phyloP scores from a whole-genome alignment of 805 yeast genomes.

The Metschnikowia bowlesiae region DNA sequence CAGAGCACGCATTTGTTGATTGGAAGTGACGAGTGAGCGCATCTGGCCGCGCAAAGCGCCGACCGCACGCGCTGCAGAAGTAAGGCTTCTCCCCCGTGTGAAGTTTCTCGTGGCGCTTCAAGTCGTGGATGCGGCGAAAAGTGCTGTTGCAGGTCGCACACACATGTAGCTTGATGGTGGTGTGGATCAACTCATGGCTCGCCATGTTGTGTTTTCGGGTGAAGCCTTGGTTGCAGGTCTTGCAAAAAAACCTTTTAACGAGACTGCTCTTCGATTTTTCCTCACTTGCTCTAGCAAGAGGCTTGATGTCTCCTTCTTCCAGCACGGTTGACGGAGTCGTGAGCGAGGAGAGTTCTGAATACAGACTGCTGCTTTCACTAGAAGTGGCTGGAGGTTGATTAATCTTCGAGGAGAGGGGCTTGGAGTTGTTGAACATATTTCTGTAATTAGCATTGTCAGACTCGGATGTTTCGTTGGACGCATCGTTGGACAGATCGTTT shows the following conservation, averaged over 20 bases:
- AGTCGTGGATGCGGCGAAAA: slow-evolving; percentile 71
- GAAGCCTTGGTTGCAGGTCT: slow-evolving; percentile 58
- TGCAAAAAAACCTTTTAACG: slow-evolving; percentile 45
- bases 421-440: not conserved
- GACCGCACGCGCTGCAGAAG: slow-evolving; percentile 55
- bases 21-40: slow-evolving; percentile 68
- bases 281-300: slow-evolving; percentile 1
- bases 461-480: slow-evolving; percentile 19
- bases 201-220: slow-evolving; percentile 73
- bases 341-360: not conserved
- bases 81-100: slow-evolving; percentile 76
- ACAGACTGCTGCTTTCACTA: not conserved
- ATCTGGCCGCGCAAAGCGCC: slow-evolving; percentile 70
- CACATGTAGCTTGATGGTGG: slow-evolving; percentile 56
- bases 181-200: slow-evolving; percentile 66
- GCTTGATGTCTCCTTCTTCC: slow-evolving; percentile 4
- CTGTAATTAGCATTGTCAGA: slow-evolving; percentile 8
- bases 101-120: slow-evolving; percentile 68
- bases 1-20: slow-evolving; percentile 33
- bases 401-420: slow-evolving; percentile 8
- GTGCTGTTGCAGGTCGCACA: slow-evolving; percentile 58
- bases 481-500: slow-evolving; percentile 18
- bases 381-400: not conserved
- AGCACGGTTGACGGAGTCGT: slow-evolving; percentile 8
- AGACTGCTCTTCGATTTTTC: slow-evolving; percentile 2